Evolutionary conservation across 2,329 filamentous ascomycete species (phyloP), one percentile per base, ranked within the genome.

Genomic region (Diaporthe nobilis): DNA sequence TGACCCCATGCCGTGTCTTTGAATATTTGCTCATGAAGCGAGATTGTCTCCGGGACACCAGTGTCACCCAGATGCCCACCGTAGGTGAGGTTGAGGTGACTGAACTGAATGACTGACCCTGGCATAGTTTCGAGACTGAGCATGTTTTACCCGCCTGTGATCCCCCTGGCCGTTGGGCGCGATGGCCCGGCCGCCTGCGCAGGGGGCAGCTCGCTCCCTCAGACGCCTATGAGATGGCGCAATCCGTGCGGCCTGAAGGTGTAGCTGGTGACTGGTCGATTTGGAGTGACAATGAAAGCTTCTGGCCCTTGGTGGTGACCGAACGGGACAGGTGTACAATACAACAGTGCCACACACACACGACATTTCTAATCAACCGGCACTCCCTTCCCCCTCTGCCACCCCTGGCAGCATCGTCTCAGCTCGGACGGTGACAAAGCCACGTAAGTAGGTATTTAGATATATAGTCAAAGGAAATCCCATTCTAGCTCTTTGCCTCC

Each of bases 21-120:
- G 61, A 75, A 75, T 75, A 72, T 20, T 65, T 75, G 73, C 73
- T 72, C 73, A 65, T n/a, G 44, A 75, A 75, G 73, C 73, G 73
- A 75, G 68, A 75, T 75, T 74, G n/a, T 34, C 65, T 37, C 9
- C 13, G 31, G 22, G 28, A 68, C 44, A 37, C 47, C 20, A 39
- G 44, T n/a, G 17, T 51, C 28, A 34, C 28, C 34, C 31, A 58
- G 20, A 37, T 20, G 22, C 31, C 68, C 28, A 63, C 71, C 44
- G 31, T 17, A 73, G 39, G 47, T 58, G 58, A 73, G 47, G 39
- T 55, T 31, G 13, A 37, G 13, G 57, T 22, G 31, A 72, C 34
- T 17, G 55, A 61, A 61, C 17, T 7, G 31, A 34, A 17, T 25
- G 49, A 47, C 28, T 22, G 9, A 63, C 65, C 68, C 51, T 25